Evolutionary conservation across 495 filamentous ascomycete genomes (phyloP).

Genomic region (Daldinia loculata): DNA sequence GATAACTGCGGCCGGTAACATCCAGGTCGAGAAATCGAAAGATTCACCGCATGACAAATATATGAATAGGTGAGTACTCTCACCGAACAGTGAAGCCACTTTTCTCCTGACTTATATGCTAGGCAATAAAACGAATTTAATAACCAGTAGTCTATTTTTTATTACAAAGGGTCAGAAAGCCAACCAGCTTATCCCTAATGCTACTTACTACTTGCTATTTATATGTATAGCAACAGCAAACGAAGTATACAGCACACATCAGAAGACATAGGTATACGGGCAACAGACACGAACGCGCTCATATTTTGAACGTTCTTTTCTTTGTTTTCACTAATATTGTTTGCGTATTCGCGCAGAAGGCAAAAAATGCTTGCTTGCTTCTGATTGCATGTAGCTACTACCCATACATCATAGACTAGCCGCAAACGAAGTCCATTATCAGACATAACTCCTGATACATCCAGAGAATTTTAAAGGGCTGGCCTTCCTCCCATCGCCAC

Average conservation of each 20-base stretch:
- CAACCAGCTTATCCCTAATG: not conserved
- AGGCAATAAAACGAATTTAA: not conserved
- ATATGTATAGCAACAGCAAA: not conserved
- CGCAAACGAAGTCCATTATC: constrained; percentile 24
- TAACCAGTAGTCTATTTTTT: not conserved
- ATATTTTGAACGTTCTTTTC: not conserved
- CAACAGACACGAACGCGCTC: not conserved
- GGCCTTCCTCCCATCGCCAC: not conserved
- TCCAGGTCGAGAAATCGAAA: too few relatives aligned
- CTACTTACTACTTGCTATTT: not conserved
- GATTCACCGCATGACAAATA: not conserved
- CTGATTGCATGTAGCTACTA: constrained; percentile 18
- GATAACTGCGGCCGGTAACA: too few relatives aligned
- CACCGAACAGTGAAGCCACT: not conserved
- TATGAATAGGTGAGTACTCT: not conserved
- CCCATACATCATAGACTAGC: constrained; percentile 26
- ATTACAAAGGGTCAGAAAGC: not conserved
- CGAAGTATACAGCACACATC: not conserved
- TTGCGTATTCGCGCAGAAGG: constrained; percentile 9
- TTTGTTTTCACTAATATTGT: constrained; percentile 25
- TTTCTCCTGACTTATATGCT: not conserved
- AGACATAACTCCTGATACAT: constrained; percentile 24
- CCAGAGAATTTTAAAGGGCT: constrained; percentile 12
- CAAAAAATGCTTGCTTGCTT: constrained; percentile 16
- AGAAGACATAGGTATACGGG: not conserved